Percentiles rank a stretch among this genome's conserved stretches.
phyloP scores from a whole-genome alignment of 345 rosid genomes.

The Aurinia saxatilis region DNA sequence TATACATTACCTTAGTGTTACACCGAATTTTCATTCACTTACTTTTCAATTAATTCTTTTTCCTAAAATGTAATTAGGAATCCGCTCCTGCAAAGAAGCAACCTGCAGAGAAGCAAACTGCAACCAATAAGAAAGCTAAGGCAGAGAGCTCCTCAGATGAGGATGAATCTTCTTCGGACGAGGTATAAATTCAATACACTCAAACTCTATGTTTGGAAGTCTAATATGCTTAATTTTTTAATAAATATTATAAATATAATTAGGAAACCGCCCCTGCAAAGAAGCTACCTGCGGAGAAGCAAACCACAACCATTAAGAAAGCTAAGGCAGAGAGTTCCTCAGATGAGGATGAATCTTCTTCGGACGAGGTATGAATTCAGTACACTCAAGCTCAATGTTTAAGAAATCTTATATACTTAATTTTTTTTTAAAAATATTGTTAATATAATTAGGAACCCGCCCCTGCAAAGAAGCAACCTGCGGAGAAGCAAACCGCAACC shows the following conservation, averaged over 20 bases:
- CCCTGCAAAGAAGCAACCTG: not conserved
- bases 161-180: constrained; percentile 23
- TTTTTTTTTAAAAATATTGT: not conserved
- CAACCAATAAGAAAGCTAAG: constrained; percentile 2
- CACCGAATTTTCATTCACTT: not conserved
- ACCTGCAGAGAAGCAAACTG: too few species aligned
- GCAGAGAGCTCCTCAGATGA: constrained; percentile 30
- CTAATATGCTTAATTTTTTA: not conserved
- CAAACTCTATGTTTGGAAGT: not conserved
- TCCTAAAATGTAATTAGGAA: constrained; percentile 14
- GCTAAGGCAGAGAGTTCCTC: too few species aligned
- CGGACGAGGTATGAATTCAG: too few species aligned
- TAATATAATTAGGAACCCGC: constrained; percentile 14
- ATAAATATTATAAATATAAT: too few species aligned
- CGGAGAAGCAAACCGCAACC: too few species aligned
- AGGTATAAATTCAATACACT: constrained; percentile 13
- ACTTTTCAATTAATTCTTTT: not conserved
- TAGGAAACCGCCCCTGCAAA: too few species aligned
- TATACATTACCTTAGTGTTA: not conserved
- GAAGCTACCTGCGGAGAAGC: too few species aligned
- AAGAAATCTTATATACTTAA: not conserved
- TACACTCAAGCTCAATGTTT: not conserved
- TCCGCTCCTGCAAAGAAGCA: constrained; percentile 4
- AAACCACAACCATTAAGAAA: too few species aligned
- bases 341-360: too few species aligned